Base-by-base conservation (phyloP, 495 filamentous ascomycete genomes). In the Letharia columbiana region DNA sequence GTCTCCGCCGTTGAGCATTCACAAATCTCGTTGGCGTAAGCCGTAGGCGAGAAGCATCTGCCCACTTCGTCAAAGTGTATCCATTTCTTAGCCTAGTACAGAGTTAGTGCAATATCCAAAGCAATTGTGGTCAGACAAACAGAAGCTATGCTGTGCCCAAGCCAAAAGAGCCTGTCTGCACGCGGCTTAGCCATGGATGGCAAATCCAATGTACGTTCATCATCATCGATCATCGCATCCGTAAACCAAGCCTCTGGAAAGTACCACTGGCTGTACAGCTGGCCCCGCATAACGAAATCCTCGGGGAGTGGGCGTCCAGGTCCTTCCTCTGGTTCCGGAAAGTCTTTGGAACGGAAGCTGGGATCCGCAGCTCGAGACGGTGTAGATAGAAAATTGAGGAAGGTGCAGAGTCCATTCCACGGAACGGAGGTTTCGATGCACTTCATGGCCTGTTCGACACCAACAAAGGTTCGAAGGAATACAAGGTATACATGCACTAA, bases 251-350 rank as follows among this genome's bases (percentile, higher is more conserved):
- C 73, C 1, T 77, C 68, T 0, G 90, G 90, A 63, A 86, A 94
- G 65, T 91, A 90, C 13, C 76, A 72, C 52, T 85, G 81, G 6
- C 82, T 83, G 20, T 40, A 72, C 5, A 87, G 71, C 28, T 92
- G 82, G 0, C 92, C 94, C 8, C 88, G 83, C 63, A 96, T 84
- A 0, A 86, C 78, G 66, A 86, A 96, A 68, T 98, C 94, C 68
- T 97, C 94, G 0, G 91, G 87, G 0, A 96, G 73, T 7, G 91
- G 91, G n/a, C 83, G 77, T 11, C 71, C 77, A 11, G 62, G 58
- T 18, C 78, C 81, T 52, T 85, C 81, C 4, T 85, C 78, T 9
- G 79, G 72, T 57, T 72, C 67, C 0, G 84, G 87, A 58, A 90
- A 88, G 0, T 69, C 68, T 45, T 80, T 71, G 40, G 72, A 71